Evolutionary conservation across 2,329 filamentous ascomycete genomes (phyloP), one percentile per base, ranked within the genome.

Genomic region (Phyllosticta citrichinensis): DNA sequence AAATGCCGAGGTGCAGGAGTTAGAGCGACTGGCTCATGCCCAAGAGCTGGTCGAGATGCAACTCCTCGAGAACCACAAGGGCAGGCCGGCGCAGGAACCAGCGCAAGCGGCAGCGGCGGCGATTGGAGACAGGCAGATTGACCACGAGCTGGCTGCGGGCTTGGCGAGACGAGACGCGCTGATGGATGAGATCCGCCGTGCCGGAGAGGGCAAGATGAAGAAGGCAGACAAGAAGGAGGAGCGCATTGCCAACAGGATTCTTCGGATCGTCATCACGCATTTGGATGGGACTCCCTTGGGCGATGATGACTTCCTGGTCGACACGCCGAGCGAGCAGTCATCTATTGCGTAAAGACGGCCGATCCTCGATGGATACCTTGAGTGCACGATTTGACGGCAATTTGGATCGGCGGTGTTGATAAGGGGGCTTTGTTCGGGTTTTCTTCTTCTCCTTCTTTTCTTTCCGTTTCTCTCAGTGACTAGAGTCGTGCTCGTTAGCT

Each of bases 141-240:
- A 54, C 4, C 35, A 51, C 14, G 58, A 60, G 19, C 25, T 60
- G 22, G 53, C 52, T 12, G 58, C 47, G 8, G 51, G 40, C 12
- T n/a, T 52, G 24, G 58, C 55, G 35, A 55, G 54, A 27, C 50
- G 53, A 17, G 24, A 52, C 25, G 35, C 55, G 25, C 50, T 60
- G 5, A 52, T 60, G 4, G 58, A 56, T n/a, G 58, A 60, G 58
- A 60, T 60, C 3, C 50, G 33, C 20, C 55, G 52, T 40, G 58
- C 58, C 6, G 58, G 58, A 5, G 58, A 60, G 58, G 52, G 52
- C 52, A 60, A 60, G 53, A 60, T 60, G 2, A 56, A 52, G 53
- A 60, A 60, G 52, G 51, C 30, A 5, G 58, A 60, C 3, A 60
- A 52, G 52, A 60, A 60, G 53, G 58, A 60, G 40, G 58, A 60